Base-by-base conservation (phyloP, 495 filamentous ascomycete genomes). In the Aspergillus sclerotiicarbonarius region DNA sequence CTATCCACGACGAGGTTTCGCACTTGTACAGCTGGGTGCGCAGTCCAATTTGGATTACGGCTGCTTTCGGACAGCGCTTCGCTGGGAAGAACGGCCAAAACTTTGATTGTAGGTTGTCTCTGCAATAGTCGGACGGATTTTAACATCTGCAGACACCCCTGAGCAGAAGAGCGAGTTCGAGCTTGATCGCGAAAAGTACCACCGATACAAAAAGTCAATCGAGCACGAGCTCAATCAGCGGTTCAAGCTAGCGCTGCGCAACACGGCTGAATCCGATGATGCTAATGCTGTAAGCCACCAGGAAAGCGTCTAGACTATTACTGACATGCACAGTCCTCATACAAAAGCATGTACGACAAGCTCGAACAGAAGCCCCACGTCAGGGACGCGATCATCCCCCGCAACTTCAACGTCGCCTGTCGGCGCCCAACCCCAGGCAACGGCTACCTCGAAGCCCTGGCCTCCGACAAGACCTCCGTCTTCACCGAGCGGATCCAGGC, bases 281-380 rank as follows among this genome's bases (percentile, higher is more conserved):
- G 56, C 53, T 12, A 59, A 60, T 39, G 57, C 46, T 9, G 61
- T 63, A 31, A 18, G 56, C 10, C 33, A 18, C 39, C 5, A 19
- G 1, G 0, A 32, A 21, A 49, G 7, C 2, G 8, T 20, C 21
- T 32, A 13, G 18, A 37, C 15, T 31, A 9, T 32, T 13, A 16
- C 12, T 35, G 4, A 46, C 43, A n/a, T 39, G 13, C 12, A 29
- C 15, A 56, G 50, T 57, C 25, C 29, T 37, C 57, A 3, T 56
- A 52, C 19, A 15, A 21, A 12, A 41, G 55, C 16, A 77, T 77
- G 72, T 56, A 62, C 52, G 55, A 75, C 37, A 66, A 76, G 15
- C 61, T 83, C 9, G 67, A 67, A n/a, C 67, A 69, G 33, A 75
- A 81, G 39, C 75, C 79, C 12, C 75, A 79, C 46, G 63, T 84